Evolutionary conservation across 106 monocot genomes (phyloP), one percentile per base, ranked within the genome.

Genomic region (Platanthera guangdongensis): DNA sequence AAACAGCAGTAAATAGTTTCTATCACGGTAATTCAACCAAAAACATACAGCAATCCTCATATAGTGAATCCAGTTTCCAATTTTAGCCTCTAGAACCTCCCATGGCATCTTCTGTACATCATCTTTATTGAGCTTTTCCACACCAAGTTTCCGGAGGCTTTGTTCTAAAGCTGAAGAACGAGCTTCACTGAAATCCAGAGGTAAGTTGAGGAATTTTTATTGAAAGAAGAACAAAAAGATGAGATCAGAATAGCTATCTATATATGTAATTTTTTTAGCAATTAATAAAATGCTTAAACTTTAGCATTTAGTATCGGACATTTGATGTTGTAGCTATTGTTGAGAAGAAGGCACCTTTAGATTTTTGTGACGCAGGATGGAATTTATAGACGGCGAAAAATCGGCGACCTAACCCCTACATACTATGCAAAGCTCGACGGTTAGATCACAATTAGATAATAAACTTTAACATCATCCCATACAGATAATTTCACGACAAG

Each of bases 21-120:
- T 15, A 50, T 10, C 57, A 25, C 47, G 55, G 48, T 60, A 6
- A 69, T 21, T 18, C 51, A 50, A 52, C 22, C 30, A 39, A 73
- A 80, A 71, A 50, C 85, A 83, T 81, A 96, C 96, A 64, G 93
- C 89, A 76, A 96, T 96, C 86, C 93, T 75, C 96, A 96, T 96
- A 80, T 84, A 93, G 68, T 96, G 93, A 71, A 96, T 96, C 96
- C 93, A 96, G 72, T 88, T 93, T 64, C 90, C 93, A 78, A 96
- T 93, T 80, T 91, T 96, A 60, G 93, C 85, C 82, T 96, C 93
- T 59, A 96, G 78, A 28, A 82, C 79, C 76, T 93, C 96, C 90
- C 93, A 92, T 65, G 85, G 91, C 96, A 93, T 91, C 82, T 88
- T 96, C 71, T 96, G 90, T 30, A 93, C 93, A 82, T 96, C 93